Evolutionary conservation across 768 basidiomycete species (phyloP).

Genomic region (Crassisporium funariophilum): DNA sequence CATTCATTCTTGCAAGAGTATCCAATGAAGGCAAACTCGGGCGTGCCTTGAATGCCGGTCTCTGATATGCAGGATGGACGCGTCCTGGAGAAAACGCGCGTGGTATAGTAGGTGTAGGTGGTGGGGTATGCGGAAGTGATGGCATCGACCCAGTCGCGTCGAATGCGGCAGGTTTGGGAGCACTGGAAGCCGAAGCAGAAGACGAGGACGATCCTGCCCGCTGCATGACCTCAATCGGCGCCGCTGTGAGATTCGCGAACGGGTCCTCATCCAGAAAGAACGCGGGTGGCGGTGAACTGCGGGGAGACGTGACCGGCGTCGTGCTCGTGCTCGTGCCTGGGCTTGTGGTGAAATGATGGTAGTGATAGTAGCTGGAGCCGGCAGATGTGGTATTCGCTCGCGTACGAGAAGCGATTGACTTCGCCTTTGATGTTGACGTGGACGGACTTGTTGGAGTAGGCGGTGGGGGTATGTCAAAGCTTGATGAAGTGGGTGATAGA

Average conservation of each 20-base stretch:
- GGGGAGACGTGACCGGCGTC: slow-evolving; percentile 18
- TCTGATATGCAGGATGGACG: slow-evolving; percentile 42
- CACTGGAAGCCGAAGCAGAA: neutral
- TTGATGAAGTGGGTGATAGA: too few species aligned
- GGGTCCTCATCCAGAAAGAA: slow-evolving; percentile 72
- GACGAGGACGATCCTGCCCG: neutral
- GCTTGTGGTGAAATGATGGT: neutral
- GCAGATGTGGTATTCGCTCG: too few species aligned
- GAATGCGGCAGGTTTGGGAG: neutral
- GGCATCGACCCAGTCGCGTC: neutral
- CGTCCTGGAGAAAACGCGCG: slow-evolving; percentile 6
- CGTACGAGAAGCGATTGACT: too few species aligned
- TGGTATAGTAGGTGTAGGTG: neutral
- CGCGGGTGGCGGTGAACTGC: slow-evolving; percentile 39
- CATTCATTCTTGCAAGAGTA: slow-evolving; percentile 51
- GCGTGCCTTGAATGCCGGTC: slow-evolving; percentile 48
- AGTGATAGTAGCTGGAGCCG: neutral
- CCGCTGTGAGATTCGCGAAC: slow-evolving; percentile 59
- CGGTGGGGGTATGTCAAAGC: too few species aligned
- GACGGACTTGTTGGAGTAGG: too few species aligned
- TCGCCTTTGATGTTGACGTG: too few species aligned
- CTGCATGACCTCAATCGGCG: slow-evolving; percentile 17
- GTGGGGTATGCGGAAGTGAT: slow-evolving; percentile 3
- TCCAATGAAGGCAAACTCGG: slow-evolving; percentile 55
- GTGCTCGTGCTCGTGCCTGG: slow-evolving; percentile 11